Percentiles rank a stretch among this genome's conserved stretches.
phyloP scores from a whole-genome alignment of 768 basidiomycete genomes.

The Filobasidium floriforme region DNA sequence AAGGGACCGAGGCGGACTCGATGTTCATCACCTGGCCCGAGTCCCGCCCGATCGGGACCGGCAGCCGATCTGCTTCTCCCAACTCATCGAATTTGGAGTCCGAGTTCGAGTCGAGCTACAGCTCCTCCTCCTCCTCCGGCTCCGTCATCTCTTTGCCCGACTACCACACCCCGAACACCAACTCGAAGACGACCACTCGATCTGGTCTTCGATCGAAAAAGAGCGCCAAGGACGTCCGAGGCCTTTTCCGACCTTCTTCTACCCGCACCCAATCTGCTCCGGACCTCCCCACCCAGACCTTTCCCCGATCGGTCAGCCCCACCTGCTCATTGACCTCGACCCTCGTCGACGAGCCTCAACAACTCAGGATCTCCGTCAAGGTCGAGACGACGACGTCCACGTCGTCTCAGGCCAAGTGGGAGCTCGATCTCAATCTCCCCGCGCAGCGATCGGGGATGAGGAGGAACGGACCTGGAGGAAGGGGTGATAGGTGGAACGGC shows the following conservation, averaged over 20 bases:
- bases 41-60: not conserved
- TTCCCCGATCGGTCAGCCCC: not conserved
- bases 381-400: not conserved
- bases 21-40: conserved; percentile 10
- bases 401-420: not conserved
- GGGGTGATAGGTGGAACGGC: conserved; percentile 1
- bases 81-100: not conserved
- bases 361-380: not conserved
- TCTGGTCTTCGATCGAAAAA: too few relatives aligned
- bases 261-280: not conserved
- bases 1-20: not conserved
- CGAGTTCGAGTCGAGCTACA: not conserved
- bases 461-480: conserved; percentile 3
- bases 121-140: not conserved
- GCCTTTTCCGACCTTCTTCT: not conserved
- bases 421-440: not conserved
- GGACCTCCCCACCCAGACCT: not conserved
- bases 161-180: not conserved
- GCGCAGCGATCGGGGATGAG: not conserved
- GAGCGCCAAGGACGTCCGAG: not conserved
- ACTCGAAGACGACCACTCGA: not conserved
- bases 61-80: not conserved
- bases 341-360: not conserved
- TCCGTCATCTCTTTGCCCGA: not conserved
- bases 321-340: not conserved